Conservation (phyloP, 176 grass and related monocot genomes). For the Chrysopogon serrulatus region DNA sequence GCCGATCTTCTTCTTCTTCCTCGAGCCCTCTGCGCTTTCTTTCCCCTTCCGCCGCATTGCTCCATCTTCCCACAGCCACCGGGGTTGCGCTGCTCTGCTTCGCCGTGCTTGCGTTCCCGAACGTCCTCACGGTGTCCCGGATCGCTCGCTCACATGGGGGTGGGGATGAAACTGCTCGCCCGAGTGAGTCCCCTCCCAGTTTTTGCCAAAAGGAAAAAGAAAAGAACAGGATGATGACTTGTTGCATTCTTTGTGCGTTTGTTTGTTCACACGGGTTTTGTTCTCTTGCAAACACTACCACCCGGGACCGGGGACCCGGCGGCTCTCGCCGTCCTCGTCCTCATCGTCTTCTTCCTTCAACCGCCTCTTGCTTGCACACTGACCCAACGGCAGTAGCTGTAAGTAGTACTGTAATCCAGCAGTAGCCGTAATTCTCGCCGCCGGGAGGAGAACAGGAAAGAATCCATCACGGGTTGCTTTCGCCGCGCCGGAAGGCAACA, state of each 20-base stretch:
- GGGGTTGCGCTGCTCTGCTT: not conserved
- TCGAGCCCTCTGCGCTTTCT: not conserved
- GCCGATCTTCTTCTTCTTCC: not conserved
- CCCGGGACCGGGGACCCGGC: not conserved
- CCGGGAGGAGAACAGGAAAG: not conserved
- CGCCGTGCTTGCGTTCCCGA: not conserved
- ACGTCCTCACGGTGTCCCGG: not conserved
- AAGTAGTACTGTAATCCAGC: not conserved
- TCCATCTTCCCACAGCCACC: not conserved
- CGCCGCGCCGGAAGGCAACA: conserved; percentile 26
- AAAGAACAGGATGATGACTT: not conserved
- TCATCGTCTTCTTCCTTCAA: not conserved
- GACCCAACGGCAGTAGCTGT: not conserved
- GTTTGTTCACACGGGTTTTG: not conserved
- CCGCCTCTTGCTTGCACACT: not conserved
- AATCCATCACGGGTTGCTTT: not conserved
- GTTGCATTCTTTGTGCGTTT: not conserved
- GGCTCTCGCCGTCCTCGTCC: not conserved
- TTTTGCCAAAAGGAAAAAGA: too few species aligned
- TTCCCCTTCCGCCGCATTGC: not conserved
- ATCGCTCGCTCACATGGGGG: not conserved
- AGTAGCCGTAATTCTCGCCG: not conserved
- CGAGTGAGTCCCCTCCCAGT: conserved; percentile 23
- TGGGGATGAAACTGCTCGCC: not conserved
- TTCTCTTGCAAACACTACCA: not conserved